A percentile compares a stretch with the other conserved stretches of the same genome.
These are phyloP conservation scores for Phlyctochytrium planicorne DNA, from an alignment of 192 early-diverging fungal species.

Conservation along the genomic window DNA sequence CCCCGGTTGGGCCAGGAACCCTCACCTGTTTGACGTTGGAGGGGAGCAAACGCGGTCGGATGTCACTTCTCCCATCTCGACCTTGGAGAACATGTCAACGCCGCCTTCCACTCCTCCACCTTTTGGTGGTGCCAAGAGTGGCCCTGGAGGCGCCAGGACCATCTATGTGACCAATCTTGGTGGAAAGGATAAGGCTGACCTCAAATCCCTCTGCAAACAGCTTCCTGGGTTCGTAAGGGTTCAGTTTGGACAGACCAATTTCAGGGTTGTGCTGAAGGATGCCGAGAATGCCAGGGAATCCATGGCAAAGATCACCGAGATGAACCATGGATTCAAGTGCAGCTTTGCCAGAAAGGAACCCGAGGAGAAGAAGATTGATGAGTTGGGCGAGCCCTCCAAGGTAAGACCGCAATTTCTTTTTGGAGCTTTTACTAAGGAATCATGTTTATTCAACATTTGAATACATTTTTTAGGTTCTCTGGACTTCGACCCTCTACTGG, in stretches of 20 bases:
- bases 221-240: constrained; percentile 32
- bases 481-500: constrained; percentile 28
- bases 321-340: constrained; percentile 10
- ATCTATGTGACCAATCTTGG: constrained; percentile 17
- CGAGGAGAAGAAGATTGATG: constrained; percentile 25
- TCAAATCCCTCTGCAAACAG: constrained; percentile 5
- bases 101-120: too few relatives aligned
- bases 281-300: constrained; percentile 23
- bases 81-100: too few relatives aligned
- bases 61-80: too few relatives aligned
- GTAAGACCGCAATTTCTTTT: not conserved
- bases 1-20: too few relatives aligned
- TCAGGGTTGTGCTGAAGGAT: constrained; percentile 26
- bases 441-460: not conserved
- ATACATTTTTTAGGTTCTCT: constrained; percentile 14
- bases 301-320: constrained; percentile 3
- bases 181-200: constrained; percentile 12
- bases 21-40: too few relatives aligned
- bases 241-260: constrained; percentile 29
- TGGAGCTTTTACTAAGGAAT: not conserved
- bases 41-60: too few relatives aligned
- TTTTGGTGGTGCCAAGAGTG: too few relatives aligned
- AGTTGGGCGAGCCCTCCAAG: constrained; percentile 26
- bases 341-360: constrained; percentile 24
- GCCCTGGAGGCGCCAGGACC: too few relatives aligned